Percentiles rank a stretch among this genome's conserved stretches.
Evolutionary conservation across 2,329 filamentous ascomycete species (phyloP).

Genomic region (Beauveria sp.): DNA sequence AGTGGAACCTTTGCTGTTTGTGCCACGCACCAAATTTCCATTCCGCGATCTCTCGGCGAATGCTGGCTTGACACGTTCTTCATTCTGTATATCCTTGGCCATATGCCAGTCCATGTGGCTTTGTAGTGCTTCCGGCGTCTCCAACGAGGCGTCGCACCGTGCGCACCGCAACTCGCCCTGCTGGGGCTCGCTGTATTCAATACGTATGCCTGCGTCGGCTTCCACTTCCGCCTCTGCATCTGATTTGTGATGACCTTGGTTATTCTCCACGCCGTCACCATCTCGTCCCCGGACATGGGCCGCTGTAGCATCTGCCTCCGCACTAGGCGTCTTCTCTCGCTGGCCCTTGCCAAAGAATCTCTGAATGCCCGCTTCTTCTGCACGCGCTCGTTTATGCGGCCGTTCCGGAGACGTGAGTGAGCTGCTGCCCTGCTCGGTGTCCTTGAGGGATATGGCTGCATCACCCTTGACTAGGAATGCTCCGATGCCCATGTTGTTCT

Average conservation of each 20-base stretch:
- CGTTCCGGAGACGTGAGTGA: constrained; percentile 16
- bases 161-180: constrained; percentile 39
- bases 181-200: neutral
- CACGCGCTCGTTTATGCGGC: constrained; percentile 23
- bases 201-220: constrained; percentile 25
- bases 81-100: constrained; percentile 72
- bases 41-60: constrained; percentile 29
- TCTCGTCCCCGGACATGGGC: constrained; percentile 16
- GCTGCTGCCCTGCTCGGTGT: constrained; percentile 13
- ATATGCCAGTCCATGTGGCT: constrained; percentile 94
- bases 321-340: constrained; percentile 15
- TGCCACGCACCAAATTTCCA: constrained; percentile 19
- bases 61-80: constrained; percentile 44
- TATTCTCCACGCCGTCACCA: constrained; percentile 6
- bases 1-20: constrained; percentile 22
- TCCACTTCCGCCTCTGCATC: constrained; percentile 16
- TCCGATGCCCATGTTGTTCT: constrained; percentile 78
- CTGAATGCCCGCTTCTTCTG: constrained; percentile 44
- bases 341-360: constrained; percentile 47
- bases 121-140: constrained; percentile 48
- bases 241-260: neutral
- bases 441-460: constrained; percentile 41
- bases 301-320: constrained; percentile 20
- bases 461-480: constrained; percentile 75
- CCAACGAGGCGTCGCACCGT: constrained; percentile 57